A percentile compares a stretch with the other conserved stretches of the same genome.
phyloP scores from a whole-genome alignment of 495 filamentous ascomycete genomes.

The Cenococcum geophilum region DNA sequence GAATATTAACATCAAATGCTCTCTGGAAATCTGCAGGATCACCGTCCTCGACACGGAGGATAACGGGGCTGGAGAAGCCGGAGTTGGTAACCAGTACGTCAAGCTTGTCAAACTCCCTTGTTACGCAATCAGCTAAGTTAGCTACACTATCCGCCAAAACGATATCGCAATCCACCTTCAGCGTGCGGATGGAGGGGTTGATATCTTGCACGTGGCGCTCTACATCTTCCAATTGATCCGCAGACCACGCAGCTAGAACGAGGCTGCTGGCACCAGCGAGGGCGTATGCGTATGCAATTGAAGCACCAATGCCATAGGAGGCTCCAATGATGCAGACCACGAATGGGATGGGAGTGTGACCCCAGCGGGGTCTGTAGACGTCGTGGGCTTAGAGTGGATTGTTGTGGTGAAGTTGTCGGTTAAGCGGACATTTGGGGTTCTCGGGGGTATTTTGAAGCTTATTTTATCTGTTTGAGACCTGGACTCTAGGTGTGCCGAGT shows the following conservation, averaged over 20 bases:
- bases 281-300: slow-evolving; percentile 29
- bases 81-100: slow-evolving; percentile 30
- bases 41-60: slow-evolving; percentile 24
- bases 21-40: slow-evolving; percentile 20
- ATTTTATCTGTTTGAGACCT: no score
- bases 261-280: slow-evolving; percentile 27
- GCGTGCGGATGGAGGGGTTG: slow-evolving; percentile 12
- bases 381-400: slow-evolving; percentile 2
- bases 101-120: slow-evolving; percentile 20
- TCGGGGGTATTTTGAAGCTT: background rate
- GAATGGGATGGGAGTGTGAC: slow-evolving; percentile 23
- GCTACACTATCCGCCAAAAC: slow-evolving; percentile 16
- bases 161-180: slow-evolving; percentile 27
- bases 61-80: slow-evolving; percentile 34
- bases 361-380: slow-evolving; percentile 19
- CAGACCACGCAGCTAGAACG: slow-evolving; percentile 19
- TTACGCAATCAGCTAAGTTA: slow-evolving; percentile 11
- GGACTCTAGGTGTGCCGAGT: no score
- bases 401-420: slow-evolving; percentile 16
- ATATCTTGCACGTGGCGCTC: slow-evolving; percentile 19
- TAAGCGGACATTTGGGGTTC: slow-evolving; percentile 10
- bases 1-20: slow-evolving; percentile 30
- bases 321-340: slow-evolving; percentile 30
- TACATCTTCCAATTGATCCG: slow-evolving; percentile 21
- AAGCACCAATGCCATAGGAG: slow-evolving; percentile 28